Percentiles rank a stretch among this genome's conserved stretches.
Evolutionary conservation across 768 basidiomycete species (phyloP).

Genomic region (Fistulinella prunicolor): DNA sequence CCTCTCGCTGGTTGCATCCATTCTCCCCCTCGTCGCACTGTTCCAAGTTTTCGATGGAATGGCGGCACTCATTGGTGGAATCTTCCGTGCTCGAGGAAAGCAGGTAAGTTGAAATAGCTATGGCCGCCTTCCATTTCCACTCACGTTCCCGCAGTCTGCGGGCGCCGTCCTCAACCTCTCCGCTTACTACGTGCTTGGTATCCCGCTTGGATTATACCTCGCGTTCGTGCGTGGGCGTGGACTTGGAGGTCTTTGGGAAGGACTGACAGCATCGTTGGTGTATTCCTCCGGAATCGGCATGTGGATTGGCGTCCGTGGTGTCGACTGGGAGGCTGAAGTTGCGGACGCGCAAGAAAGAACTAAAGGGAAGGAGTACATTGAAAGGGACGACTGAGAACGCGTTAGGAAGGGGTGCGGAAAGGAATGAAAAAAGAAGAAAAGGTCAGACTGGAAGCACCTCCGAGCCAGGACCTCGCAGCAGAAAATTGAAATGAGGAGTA

Average conservation of each 20-base stretch:
- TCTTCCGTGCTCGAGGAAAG: conserved; percentile 81
- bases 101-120: conserved; percentile 41
- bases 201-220: conserved; percentile 80
- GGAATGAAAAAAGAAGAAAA: too few species aligned
- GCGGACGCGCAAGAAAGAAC: conserved; percentile 14
- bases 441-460: too few species aligned
- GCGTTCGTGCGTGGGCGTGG: conserved; percentile 58
- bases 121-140: background rate
- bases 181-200: conserved; percentile 80
- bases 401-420: too few species aligned
- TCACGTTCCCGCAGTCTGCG: conserved; percentile 41
- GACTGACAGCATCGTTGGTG: conserved; percentile 67
- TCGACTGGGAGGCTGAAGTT: conserved; percentile 70
- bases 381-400: background rate
- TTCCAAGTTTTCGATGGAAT: conserved; percentile 88
- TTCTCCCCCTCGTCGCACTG: conserved; percentile 72
- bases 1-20: conserved; percentile 46
- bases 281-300: conserved; percentile 58
- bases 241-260: conserved; percentile 81
- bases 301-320: conserved; percentile 44
- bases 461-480: too few species aligned
- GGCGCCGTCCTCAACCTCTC: conserved; percentile 64
- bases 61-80: conserved; percentile 63
- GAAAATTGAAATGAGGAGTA: too few species aligned
- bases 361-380: conserved; percentile 43